A percentile compares a stretch with the other conserved stretches of the same genome.
These are phyloP conservation scores for Carex kokanica DNA, from an alignment of 176 grass and related monocot species.

Conservation along the genomic window DNA sequence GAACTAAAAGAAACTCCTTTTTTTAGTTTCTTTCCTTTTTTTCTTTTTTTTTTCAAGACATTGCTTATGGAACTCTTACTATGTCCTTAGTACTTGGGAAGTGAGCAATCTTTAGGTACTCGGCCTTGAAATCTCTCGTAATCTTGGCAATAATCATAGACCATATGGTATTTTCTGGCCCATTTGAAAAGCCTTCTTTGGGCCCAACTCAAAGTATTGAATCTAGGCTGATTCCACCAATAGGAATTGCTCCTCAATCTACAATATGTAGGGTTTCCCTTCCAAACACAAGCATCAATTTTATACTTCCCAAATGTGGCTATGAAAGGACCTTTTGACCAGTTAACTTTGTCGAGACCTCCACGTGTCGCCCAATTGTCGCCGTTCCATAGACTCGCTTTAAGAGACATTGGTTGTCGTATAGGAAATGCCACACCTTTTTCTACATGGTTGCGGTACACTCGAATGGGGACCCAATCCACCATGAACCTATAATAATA, in stretches of 20 bases:
- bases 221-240: conserved; percentile 32
- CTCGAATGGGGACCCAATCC: conserved; percentile 6
- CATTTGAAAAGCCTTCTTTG: conserved; percentile 41
- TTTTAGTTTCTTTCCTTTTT: neutral
- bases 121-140: neutral
- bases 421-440: neutral
- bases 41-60: neutral
- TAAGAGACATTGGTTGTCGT: neutral
- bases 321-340: conserved; percentile 35
- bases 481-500: neutral
- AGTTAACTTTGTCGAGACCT: conserved; percentile 28
- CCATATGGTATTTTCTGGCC: conserved; percentile 33
- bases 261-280: conserved; percentile 27
- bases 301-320: conserved; percentile 31
- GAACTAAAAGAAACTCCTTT: neutral
- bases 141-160: conserved; percentile 34
- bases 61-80: neutral
- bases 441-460: neutral
- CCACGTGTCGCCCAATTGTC: neutral
- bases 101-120: conserved; percentile 31
- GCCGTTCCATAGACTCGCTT: neutral
- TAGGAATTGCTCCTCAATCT: neutral
- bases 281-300: conserved; percentile 37
- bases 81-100: neutral
- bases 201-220: conserved; percentile 22